Conservation (phyloP, 176 grass and related monocot genomes). For the Panicum miliaceum region DNA sequence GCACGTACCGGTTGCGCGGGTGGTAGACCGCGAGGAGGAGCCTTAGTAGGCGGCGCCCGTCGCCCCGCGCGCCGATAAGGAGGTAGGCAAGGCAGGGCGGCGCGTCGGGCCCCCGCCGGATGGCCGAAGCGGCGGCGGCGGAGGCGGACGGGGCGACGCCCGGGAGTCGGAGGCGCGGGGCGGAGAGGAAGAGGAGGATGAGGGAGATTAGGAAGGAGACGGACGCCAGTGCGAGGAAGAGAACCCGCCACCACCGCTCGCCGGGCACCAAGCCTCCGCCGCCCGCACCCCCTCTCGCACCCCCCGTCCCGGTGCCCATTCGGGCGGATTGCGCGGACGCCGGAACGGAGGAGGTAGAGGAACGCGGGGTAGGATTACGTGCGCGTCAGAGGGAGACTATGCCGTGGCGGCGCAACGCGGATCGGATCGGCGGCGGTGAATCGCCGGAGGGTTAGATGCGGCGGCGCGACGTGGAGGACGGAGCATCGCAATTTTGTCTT, state of each 20-base stretch:
- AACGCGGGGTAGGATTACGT: not conserved
- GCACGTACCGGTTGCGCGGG: conserved; percentile 79
- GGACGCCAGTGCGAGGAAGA: conserved; percentile 50
- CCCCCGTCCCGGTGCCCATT: conserved; percentile 23
- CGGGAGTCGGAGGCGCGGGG: conserved; percentile 55
- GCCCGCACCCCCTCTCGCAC: conserved; percentile 9
- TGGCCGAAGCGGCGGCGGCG: not conserved
- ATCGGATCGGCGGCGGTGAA: conserved; percentile 42
- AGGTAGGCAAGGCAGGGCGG: conserved; percentile 81
- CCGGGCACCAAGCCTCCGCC: conserved; percentile 21
- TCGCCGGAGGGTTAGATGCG: conserved; percentile 31
- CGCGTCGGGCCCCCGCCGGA: conserved; percentile 29
- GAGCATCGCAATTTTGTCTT: conserved; percentile 33
- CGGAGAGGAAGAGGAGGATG: conserved; percentile 62
- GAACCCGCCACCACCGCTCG: conserved; percentile 49
- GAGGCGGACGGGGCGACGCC: conserved; percentile 28
- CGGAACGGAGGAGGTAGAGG: not conserved
- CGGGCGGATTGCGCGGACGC: not conserved
- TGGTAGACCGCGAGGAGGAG: conserved; percentile 85
- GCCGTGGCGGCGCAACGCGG: not conserved
- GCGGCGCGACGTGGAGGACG: conserved; percentile 15
- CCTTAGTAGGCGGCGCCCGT: conserved; percentile 59
- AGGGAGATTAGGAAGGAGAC: conserved; percentile 60
- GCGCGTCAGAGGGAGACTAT: not conserved
- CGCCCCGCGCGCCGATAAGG: conserved; percentile 61